Conservation (phyloP, 2,329 filamentous ascomycete species). For the Penicillium paneum region DNA sequence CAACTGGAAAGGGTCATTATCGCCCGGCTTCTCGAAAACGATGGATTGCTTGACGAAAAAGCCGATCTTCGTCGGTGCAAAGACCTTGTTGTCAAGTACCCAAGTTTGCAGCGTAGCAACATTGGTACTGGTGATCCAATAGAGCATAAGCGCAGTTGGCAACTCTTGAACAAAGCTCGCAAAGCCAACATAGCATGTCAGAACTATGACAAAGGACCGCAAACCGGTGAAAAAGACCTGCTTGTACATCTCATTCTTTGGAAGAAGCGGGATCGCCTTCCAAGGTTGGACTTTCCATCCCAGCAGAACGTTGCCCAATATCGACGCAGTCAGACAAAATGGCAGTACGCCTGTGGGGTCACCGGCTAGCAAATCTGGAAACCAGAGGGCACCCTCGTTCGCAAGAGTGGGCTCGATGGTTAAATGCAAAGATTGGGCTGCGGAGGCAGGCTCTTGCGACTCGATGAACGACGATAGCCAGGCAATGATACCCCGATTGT, state of each 20-base stretch:
- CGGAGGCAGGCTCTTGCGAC: slow-evolving; percentile 8
- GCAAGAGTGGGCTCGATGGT: slow-evolving; percentile 50
- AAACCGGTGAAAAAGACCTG: slow-evolving; percentile 25
- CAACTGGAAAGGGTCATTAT: slow-evolving; percentile 12
- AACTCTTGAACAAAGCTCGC: slow-evolving; percentile 33
- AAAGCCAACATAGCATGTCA: slow-evolving; percentile 41
- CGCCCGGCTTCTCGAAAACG: slow-evolving; percentile 11
- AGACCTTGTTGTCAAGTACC: slow-evolving; percentile 42
- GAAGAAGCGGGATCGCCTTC: slow-evolving; percentile 25
- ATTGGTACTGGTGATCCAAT: slow-evolving; percentile 49
- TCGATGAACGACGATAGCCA: slow-evolving; percentile 33
- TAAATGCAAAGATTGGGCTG: slow-evolving; percentile 23
- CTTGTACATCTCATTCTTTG: slow-evolving; percentile 26
- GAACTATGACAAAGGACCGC: slow-evolving; percentile 32
- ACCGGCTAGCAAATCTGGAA: slow-evolving; percentile 53
- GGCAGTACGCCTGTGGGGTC: slow-evolving; percentile 54
- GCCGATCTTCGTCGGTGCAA: slow-evolving; percentile 30
- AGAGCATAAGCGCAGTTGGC: slow-evolving; percentile 48
- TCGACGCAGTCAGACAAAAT: slow-evolving; percentile 46
- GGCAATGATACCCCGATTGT: slow-evolving; percentile 39
- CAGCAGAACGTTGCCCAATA: slow-evolving; percentile 47
- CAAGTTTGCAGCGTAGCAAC: slow-evolving; percentile 42
- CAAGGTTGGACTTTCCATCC: slow-evolving; percentile 29
- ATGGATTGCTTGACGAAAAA: slow-evolving; percentile 37
- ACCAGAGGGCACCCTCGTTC: slow-evolving; percentile 60